A percentile compares a stretch with the other conserved stretches of the same genome.
Evolutionary conservation across 176 grass and related monocot genomes (phyloP).

Genomic region (Ananas comosus): DNA sequence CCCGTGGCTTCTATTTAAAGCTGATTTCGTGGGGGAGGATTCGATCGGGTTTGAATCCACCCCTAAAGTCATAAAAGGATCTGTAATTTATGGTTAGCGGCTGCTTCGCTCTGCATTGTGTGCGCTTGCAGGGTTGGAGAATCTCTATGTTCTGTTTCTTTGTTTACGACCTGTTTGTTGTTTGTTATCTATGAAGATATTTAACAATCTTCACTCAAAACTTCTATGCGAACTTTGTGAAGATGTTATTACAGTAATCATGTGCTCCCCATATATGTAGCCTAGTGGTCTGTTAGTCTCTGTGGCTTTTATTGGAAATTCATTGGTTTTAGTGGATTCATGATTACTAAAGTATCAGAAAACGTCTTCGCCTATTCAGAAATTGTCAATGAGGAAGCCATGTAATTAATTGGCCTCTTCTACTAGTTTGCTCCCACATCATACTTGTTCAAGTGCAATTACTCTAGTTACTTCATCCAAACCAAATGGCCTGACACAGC

Average conservation of each 20-base stretch:
- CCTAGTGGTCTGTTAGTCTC: background rate
- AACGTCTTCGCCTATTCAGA: background rate
- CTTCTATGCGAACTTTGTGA: too few relatives aligned
- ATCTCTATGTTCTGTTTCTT: background rate
- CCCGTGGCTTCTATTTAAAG: background rate
- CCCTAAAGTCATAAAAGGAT: background rate
- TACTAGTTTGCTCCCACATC: background rate
- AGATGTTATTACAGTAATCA: too few relatives aligned
- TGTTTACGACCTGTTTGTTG: conserved; percentile 2
- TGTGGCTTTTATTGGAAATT: background rate
- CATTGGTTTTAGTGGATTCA: background rate
- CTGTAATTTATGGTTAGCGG: background rate
- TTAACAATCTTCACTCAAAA: background rate
- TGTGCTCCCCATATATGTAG: too few relatives aligned
- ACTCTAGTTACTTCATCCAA: background rate
- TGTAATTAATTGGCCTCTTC: background rate
- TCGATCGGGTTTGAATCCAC: background rate
- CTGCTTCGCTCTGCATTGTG: background rate
- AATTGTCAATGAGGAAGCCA: background rate
- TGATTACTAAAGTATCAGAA: background rate
- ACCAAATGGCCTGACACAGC: too few relatives aligned
- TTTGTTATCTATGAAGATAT: background rate
- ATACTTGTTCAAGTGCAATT: too few relatives aligned
- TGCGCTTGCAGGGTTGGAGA: background rate
- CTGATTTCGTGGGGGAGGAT: background rate